Evolutionary conservation across 257 asterid genomes (phyloP).

Genomic region (Ligustrum vulgare): DNA sequence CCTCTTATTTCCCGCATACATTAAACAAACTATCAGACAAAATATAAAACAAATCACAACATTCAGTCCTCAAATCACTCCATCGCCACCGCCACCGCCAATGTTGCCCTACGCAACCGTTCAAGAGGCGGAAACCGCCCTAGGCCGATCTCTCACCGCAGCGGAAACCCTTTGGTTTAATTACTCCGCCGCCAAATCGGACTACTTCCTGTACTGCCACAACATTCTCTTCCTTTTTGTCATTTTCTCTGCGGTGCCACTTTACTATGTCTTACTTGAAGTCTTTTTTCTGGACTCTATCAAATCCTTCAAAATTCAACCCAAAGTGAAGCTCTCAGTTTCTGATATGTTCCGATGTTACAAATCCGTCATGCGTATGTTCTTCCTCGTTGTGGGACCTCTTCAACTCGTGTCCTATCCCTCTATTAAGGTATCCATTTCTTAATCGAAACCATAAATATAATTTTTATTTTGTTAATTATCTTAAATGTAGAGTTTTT

Average conservation of each 20-base stretch:
- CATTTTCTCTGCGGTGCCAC: constrained; percentile 75
- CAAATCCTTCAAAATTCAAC: constrained; percentile 66
- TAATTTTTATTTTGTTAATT: background rate
- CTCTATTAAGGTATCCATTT: constrained; percentile 50
- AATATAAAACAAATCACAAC: background rate
- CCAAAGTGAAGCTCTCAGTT: constrained; percentile 64
- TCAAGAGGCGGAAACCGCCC: constrained; percentile 69
- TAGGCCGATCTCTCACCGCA: constrained; percentile 69
- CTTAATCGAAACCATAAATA: background rate
- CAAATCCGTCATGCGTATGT: constrained; percentile 86
- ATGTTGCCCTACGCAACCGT: constrained; percentile 88
- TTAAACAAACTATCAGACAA: constrained; percentile 22
- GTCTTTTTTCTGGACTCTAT: constrained; percentile 39
- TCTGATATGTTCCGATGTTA: constrained; percentile 67
- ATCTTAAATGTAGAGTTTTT: constrained; percentile 18
- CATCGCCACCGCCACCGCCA: background rate
- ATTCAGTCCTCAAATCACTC: background rate
- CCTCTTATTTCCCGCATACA: constrained; percentile 18
- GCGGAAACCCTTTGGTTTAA: constrained; percentile 82
- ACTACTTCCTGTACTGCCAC: constrained; percentile 86
- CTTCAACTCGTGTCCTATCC: constrained; percentile 91
- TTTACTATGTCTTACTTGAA: constrained; percentile 67
- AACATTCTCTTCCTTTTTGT: constrained; percentile 79
- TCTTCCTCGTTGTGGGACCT: constrained; percentile 84
- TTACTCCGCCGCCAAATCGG: constrained; percentile 84